Evolutionary conservation across 371 early-diverging fungal species (phyloP).

Genomic region (Furculomyces boomerangus): DNA sequence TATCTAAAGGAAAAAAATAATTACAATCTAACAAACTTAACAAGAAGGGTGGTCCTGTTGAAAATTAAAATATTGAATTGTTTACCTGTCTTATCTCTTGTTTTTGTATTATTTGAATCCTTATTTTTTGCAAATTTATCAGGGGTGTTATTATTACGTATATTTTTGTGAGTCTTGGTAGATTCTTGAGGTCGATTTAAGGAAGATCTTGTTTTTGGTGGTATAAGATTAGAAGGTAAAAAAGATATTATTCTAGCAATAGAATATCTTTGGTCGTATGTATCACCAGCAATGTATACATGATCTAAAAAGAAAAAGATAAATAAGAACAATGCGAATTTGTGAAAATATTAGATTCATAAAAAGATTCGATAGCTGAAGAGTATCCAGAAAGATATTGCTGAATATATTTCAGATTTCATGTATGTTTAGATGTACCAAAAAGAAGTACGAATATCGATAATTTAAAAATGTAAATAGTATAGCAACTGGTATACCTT

Average conservation of each 20-base stretch:
- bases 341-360: background rate
- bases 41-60: background rate
- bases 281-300: constrained; percentile 59
- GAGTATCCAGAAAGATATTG: background rate
- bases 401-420: background rate
- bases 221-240: constrained; percentile 15
- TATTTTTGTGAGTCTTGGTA: background rate
- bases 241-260: constrained; percentile 74
- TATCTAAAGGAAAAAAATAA: background rate
- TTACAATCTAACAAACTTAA: background rate
- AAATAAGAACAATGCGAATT: background rate
- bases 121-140: background rate
- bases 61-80: background rate
- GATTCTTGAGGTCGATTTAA: constrained; percentile 7
- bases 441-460: background rate
- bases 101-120: background rate
- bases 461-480: background rate
- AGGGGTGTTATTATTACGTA: background rate
- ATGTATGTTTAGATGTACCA: background rate
- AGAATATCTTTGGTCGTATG: constrained; percentile 54
- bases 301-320: constrained; percentile 31
- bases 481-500: background rate
- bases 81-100: background rate
- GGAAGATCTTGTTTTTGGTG: constrained; percentile 5
- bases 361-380: background rate